Base-by-base conservation (phyloP, 345 rosid species). In the Excoecaria cochinchinensis region DNA sequence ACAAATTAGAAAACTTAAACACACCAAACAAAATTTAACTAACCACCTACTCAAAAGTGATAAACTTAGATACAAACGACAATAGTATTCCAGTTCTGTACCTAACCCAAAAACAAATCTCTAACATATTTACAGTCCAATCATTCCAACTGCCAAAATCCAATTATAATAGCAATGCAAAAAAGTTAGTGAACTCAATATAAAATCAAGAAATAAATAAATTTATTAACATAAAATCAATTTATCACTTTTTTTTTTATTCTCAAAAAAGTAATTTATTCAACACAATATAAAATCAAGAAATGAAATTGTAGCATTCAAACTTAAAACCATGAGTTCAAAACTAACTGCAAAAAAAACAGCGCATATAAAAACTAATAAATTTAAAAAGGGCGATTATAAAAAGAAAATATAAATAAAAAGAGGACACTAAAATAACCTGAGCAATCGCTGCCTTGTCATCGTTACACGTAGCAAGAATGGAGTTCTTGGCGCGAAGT, bases 401-500 rank as follows among this genome's bases (percentile, higher is more conserved):
- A 22, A 65, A 56, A 56, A 5, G 11, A 56, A 11, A 12, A 63
- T 62, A 6, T 31, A 39, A 11, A 63, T 1, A 17, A 17, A 39
- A 3, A 39, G 9, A 38, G n/a, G 17, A 7, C 67, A 39, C 52
- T 9, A 6, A 16, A 19, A 40, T 14, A 69, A 95, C 99, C 98
- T 91, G 97, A 0, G 95, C 87, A 80, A 93, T 80, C 56, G 95
- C 90, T 70, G 87, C 88, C 76, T 87, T 85, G 76, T 95, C 96
- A 66, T 89, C 97, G 64, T 93, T 91, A 62, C 92, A 91, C 10
- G 90, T 66, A 42, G 93, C 90, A 56, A 95, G 67, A 74, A 89
- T 82, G 53, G 93, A 81, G 58, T 91, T 95, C 90, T 91, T 95
- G 78, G 99, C 97, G 83, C 98, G 87, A 72, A 95, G 98, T 52